These are phyloP conservation scores for Mortierella sp. DNA, from an alignment of 371 early-diverging fungal genomes.

Conservation along the genomic window DNA sequence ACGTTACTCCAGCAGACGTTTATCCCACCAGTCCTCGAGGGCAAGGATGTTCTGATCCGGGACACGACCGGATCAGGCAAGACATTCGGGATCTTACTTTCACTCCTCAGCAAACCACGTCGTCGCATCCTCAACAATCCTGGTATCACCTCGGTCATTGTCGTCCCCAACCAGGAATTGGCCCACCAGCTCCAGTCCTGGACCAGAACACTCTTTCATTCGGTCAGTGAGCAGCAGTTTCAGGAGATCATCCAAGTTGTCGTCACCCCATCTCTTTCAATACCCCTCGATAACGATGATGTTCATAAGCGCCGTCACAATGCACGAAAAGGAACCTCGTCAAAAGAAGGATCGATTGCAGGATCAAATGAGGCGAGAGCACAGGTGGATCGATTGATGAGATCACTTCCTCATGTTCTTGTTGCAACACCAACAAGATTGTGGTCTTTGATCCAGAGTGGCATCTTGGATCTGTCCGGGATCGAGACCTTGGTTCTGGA, in stretches of 20 bases:
- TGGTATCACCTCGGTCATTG: constrained; percentile 67
- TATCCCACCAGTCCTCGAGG: constrained; percentile 65
- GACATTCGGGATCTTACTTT: constrained; percentile 73
- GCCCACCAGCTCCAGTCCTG: constrained; percentile 80
- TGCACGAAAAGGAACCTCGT: not conserved
- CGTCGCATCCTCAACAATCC: not conserved
- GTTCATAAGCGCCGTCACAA: constrained; percentile 19
- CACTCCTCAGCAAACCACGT: constrained; percentile 62
- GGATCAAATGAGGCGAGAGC: constrained; percentile 4
- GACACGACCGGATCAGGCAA: constrained; percentile 88
- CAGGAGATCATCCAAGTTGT: constrained; percentile 46
- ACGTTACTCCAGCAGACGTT: constrained; percentile 66
- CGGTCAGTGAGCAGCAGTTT: constrained; percentile 18
- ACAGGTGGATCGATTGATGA: constrained; percentile 23
- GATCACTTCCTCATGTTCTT: constrained; percentile 61
- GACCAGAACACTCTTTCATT: constrained; percentile 55
- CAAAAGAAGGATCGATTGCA: not conserved
- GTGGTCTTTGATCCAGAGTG: constrained; percentile 57
- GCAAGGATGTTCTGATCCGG: constrained; percentile 72
- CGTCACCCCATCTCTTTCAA: constrained; percentile 14
- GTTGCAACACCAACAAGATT: constrained; percentile 78
- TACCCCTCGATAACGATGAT: constrained; percentile 10
- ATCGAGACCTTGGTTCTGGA: constrained; percentile 76
- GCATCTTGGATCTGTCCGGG: constrained; percentile 57
- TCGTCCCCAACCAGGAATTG: constrained; percentile 91